Evolutionary conservation across 441 rosid genomes (phyloP).

Genomic region (Raphanus hybrid): DNA sequence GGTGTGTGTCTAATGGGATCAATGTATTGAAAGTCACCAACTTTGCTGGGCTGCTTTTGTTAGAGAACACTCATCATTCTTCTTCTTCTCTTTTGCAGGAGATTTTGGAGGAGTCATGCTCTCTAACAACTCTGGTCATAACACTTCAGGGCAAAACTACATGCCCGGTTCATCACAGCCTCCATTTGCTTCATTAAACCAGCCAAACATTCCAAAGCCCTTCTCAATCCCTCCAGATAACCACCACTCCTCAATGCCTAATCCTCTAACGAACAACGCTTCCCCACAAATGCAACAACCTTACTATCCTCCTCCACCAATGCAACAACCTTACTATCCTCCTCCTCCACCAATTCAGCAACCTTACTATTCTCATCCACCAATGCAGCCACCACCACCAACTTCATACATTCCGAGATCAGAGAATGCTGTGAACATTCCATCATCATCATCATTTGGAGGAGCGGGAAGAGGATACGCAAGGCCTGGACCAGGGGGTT

Average conservation of each 20-base stretch:
- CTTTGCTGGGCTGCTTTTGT: slow-evolving; percentile 13
- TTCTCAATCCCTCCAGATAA: slow-evolving; percentile 35
- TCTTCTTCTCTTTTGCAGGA: slow-evolving; percentile 49
- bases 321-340: slow-evolving; percentile 52
- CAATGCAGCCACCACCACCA: slow-evolving; percentile 57
- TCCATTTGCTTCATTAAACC: slow-evolving; percentile 43
- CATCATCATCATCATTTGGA: slow-evolving; percentile 48
- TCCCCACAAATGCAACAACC: slow-evolving; percentile 53
- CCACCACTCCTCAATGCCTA: slow-evolving; percentile 43
- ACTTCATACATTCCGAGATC: slow-evolving; percentile 57
- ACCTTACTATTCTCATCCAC: slow-evolving; percentile 42
- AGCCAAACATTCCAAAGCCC: slow-evolving; percentile 39
- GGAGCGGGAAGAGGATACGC: slow-evolving; percentile 33
- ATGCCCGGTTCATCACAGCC: slow-evolving; percentile 42
- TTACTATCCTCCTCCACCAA: slow-evolving; percentile 39
- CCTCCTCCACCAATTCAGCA: slow-evolving; percentile 51
- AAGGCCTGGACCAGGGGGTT: slow-evolving; percentile 53
- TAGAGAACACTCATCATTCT: slow-evolving; percentile 4
- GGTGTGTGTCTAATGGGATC: not conserved
- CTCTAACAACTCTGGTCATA: slow-evolving; percentile 41
- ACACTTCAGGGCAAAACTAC: slow-evolving; percentile 39
- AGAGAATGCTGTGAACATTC: slow-evolving; percentile 53
- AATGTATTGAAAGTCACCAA: not conserved
- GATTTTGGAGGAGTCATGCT: slow-evolving; percentile 60
- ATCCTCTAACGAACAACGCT: slow-evolving; percentile 44